Evolutionary conservation across 208 protist genomes (phyloP).

Genomic region (Wallacemonas rigidus): DNA sequence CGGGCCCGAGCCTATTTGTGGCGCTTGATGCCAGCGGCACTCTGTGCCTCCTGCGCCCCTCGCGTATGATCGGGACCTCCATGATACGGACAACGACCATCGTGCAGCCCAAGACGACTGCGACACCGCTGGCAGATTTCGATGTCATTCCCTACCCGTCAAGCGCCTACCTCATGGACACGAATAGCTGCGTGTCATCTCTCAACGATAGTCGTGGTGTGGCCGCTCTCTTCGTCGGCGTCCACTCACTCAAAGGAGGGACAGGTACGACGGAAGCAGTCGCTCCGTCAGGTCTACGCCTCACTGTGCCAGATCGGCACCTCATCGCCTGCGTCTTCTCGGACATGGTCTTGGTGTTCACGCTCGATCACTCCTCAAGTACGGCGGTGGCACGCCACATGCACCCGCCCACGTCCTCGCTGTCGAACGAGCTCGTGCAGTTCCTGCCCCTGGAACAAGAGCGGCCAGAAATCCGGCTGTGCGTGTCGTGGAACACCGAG

Average conservation of each 20-base stretch:
- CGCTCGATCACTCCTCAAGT: conserved; percentile 41
- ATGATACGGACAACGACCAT: conserved; percentile 48
- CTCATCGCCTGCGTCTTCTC: conserved; percentile 49
- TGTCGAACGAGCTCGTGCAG: conserved; percentile 43
- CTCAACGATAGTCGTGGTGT: conserved; percentile 8
- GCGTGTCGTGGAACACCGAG: conserved; percentile 55
- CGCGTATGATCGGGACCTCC: conserved; percentile 45
- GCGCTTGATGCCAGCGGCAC: conserved; percentile 43
- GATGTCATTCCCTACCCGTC: conserved; percentile 23
- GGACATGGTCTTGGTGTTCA: conserved; percentile 47
- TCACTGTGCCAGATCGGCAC: conserved; percentile 31
- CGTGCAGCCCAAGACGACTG: conserved; percentile 7
- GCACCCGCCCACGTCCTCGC: conserved; percentile 27
- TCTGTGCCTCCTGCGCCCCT: conserved; percentile 52
- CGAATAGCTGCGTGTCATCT: conserved; percentile 12
- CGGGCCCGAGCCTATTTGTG: conserved; percentile 38
- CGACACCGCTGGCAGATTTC: conserved; percentile 11
- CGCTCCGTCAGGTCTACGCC: background rate
- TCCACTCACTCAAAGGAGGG: no score
- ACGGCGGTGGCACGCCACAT: conserved; percentile 34
- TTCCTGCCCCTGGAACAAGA: conserved; percentile 41
- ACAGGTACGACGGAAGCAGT: background rate
- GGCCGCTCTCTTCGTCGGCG: conserved; percentile 18
- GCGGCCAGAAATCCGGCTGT: conserved; percentile 38
- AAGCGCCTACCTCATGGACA: conserved; percentile 20